Conservation (phyloP, 768 basidiomycete genomes). For the Galerina marginata region DNA sequence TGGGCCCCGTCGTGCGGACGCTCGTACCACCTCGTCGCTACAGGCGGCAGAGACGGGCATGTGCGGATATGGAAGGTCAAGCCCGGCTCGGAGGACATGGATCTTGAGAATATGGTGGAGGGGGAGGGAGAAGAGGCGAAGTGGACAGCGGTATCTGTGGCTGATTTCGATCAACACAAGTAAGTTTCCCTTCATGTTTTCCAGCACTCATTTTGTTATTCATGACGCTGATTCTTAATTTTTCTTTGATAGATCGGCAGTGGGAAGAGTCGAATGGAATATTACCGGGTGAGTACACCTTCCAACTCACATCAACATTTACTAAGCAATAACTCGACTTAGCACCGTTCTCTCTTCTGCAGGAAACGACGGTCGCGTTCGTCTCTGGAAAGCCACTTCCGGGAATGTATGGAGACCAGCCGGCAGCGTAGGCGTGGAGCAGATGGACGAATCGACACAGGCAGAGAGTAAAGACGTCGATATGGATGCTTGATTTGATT, state of each 20-base stretch:
- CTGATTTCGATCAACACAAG: conserved; percentile 90
- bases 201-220: background rate
- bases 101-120: conserved; percentile 37
- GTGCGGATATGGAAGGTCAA: conserved; percentile 90
- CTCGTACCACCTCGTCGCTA: conserved; percentile 93
- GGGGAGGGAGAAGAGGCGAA: conserved; percentile 51
- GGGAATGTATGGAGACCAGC: conserved; percentile 87
- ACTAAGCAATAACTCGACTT: background rate
- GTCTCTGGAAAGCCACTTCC: conserved; percentile 85
- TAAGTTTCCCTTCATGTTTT: conserved; percentile 33
- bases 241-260: conserved; percentile 57
- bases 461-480: conserved; percentile 45
- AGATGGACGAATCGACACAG: conserved; percentile 50
- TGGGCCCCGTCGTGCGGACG: conserved; percentile 97
- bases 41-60: conserved; percentile 84
- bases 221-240: background rate
- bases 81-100: conserved; percentile 55
- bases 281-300: conserved; percentile 67
- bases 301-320: background rate
- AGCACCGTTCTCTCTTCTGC: conserved; percentile 85
- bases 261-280: conserved; percentile 94
- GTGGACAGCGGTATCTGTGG: conserved; percentile 81
- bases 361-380: conserved; percentile 82
- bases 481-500: conserved; percentile 40
- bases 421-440: conserved; percentile 83